These are phyloP conservation scores for Pleurotus djamor DNA, from an alignment of 768 basidiomycete species.

Conservation along the genomic window DNA sequence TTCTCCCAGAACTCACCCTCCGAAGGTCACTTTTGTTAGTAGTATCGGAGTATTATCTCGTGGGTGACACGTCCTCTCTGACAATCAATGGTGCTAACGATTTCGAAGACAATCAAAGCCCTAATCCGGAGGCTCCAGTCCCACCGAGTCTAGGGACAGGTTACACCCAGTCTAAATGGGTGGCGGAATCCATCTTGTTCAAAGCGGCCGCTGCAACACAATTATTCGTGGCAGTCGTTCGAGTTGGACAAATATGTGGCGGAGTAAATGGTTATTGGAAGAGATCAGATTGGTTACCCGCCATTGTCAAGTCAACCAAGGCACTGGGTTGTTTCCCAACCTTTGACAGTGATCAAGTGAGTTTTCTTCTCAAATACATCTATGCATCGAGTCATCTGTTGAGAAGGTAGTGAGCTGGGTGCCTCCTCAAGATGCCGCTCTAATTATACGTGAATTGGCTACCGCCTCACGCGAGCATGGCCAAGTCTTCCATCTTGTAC, in stretches of 20 bases:
- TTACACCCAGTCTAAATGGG: slow-evolving; percentile 40
- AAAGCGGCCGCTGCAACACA: slow-evolving; percentile 12
- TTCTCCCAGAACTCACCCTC: slow-evolving; percentile 18
- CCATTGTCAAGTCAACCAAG: slow-evolving; percentile 21
- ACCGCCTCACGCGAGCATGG: not conserved
- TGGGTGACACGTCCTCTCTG: slow-evolving; percentile 11
- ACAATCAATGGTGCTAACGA: slow-evolving; percentile 10
- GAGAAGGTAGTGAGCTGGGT: slow-evolving; percentile 20
- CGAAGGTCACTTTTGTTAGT: slow-evolving; percentile 36
- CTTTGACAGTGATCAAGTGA: slow-evolving; percentile 10
- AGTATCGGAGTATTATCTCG: slow-evolving; percentile 24
- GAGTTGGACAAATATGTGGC: slow-evolving; percentile 33
- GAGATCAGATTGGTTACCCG: slow-evolving; percentile 31
- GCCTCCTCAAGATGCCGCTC: slow-evolving; percentile 19
- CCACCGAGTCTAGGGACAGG: slow-evolving; percentile 16
- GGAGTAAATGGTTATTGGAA: slow-evolving; percentile 30
- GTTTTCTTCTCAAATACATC: not conserved
- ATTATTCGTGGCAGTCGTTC: slow-evolving; percentile 16
- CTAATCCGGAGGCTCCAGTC: not conserved
- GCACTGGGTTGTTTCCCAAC: slow-evolving; percentile 12
- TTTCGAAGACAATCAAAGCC: not conserved
- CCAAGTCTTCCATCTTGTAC: slow-evolving; percentile 17
- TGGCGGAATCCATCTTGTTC: slow-evolving; percentile 28
- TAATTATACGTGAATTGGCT: slow-evolving; percentile 19
- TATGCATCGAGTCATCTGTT: not conserved